These are phyloP conservation scores for Tolypocladium ovalisporum DNA, from an alignment of 2,329 filamentous ascomycete genomes.

Conservation along the genomic window DNA sequence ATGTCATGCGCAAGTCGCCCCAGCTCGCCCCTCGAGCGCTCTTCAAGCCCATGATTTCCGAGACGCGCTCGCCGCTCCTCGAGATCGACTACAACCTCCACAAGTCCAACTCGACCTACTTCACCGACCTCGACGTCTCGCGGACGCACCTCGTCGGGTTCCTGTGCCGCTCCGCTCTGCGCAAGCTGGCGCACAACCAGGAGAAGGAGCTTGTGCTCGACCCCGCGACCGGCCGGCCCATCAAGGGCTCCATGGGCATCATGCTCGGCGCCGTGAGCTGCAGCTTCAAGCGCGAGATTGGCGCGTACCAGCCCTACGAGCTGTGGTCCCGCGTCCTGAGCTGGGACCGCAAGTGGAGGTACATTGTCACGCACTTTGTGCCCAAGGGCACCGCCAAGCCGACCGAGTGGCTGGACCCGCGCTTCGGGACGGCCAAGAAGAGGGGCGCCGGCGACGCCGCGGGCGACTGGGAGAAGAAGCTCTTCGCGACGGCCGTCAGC, in stretches of 20 bases:
- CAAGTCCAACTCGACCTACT: conserved; percentile 79
- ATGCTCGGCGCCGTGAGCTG: conserved; percentile 65
- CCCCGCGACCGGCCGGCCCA: conserved; percentile 33
- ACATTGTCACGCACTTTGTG: conserved; percentile 65
- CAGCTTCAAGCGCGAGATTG: conserved; percentile 64
- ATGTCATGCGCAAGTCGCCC: conserved; percentile 35
- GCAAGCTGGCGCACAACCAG: conserved; percentile 6
- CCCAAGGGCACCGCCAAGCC: conserved; percentile 48
- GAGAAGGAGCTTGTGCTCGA: conserved; percentile 33
- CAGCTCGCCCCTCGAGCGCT: conserved; percentile 50
- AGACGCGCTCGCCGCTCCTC: conserved; percentile 55
- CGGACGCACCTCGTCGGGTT: conserved; percentile 71
- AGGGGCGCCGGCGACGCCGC: conserved; percentile 25
- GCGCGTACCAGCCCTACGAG: conserved; percentile 58
- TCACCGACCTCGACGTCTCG: conserved; percentile 72
- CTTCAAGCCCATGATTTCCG: conserved; percentile 60
- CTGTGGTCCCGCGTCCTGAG: conserved; percentile 59
- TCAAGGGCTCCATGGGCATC: conserved; percentile 45
- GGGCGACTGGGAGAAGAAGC: conserved; percentile 46
- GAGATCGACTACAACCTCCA: conserved; percentile 84
- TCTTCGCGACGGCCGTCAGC: conserved; percentile 61
- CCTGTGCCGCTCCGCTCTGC: conserved; percentile 39
- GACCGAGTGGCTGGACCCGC: conserved; percentile 37
- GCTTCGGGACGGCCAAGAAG: conserved; percentile 29
- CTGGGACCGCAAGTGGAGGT: conserved; percentile 79